These are phyloP conservation scores for Candida insectorum DNA, from an alignment of 805 yeast species.

Conservation along the genomic window DNA sequence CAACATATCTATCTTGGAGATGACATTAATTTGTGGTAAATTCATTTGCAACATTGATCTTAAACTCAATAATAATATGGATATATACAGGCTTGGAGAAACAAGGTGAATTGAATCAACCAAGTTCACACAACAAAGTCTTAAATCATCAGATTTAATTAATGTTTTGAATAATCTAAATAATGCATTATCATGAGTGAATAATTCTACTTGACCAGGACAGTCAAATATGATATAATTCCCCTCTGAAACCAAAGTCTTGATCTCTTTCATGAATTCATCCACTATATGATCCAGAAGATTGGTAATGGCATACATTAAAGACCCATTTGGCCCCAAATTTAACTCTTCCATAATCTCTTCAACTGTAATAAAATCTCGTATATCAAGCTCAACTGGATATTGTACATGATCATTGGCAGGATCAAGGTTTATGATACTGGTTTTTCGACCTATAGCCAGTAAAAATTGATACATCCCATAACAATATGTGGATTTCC, in stretches of 20 bases:
- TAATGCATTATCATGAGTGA: constrained; percentile 83
- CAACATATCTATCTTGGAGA: constrained; percentile 85
- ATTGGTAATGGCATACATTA: constrained; percentile 81
- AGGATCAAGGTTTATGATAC: constrained; percentile 89
- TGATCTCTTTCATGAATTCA: constrained; percentile 81
- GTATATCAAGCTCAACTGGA: constrained; percentile 65
- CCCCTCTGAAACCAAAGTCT: constrained; percentile 47
- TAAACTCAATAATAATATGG: constrained; percentile 73
- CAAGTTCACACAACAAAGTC: constrained; percentile 81
- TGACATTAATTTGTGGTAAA: constrained; percentile 88
- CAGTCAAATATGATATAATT: constrained; percentile 88
- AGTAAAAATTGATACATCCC: constrained; percentile 91
- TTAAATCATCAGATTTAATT: constrained; percentile 52
- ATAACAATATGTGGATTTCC: constrained; percentile 90
- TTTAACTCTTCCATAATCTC: constrained; percentile 71
- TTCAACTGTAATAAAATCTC: constrained; percentile 73
- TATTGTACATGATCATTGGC: constrained; percentile 75
- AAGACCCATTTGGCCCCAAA: constrained; percentile 88
- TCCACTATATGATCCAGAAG: constrained; percentile 88
- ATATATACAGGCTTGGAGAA: constrained; percentile 84
- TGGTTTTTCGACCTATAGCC: constrained; percentile 87
- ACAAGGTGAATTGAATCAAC: constrained; percentile 81
- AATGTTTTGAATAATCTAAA: constrained; percentile 62
- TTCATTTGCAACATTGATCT: constrained; percentile 92
- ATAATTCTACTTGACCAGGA: constrained; percentile 92